Percentiles rank a stretch among this genome's conserved stretches.
phyloP scores from a whole-genome alignment of 768 basidiomycete genomes.

The Pulveroboletus sp. region DNA sequence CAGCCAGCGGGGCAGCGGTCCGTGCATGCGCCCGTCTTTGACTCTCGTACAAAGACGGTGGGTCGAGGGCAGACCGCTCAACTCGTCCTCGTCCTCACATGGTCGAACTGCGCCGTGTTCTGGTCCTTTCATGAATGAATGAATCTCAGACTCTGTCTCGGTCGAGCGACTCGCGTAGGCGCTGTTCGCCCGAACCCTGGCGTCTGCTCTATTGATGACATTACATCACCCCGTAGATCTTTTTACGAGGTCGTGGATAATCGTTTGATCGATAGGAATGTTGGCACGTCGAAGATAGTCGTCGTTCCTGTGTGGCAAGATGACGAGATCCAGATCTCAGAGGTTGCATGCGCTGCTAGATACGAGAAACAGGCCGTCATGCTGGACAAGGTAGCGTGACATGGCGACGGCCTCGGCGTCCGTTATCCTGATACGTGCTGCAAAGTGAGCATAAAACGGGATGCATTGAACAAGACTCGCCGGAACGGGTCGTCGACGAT shows the following conservation, averaged over 20 bases:
- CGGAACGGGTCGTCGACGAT: constrained; percentile 88
- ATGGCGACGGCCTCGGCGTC: constrained; percentile 94
- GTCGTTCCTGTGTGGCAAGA: constrained; percentile 43
- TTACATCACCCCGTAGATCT: no score
- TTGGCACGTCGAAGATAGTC: constrained; percentile 41
- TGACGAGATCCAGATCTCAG: constrained; percentile 42
- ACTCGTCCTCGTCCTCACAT: no score
- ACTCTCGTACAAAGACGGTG: no score
- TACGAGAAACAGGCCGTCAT: constrained; percentile 92
- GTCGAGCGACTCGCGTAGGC: no score
- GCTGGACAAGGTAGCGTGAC: constrained; percentile 86
- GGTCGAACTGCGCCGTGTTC: no score
- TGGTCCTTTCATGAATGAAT: no score
- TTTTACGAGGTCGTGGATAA: constrained; percentile 37
- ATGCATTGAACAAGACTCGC: constrained; percentile 33
- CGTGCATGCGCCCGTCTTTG: no score
- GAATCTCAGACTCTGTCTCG: no score
- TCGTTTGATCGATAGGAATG: constrained; percentile 39
- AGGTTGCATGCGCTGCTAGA: constrained; percentile 92
- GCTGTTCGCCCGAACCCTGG: constrained; percentile 1
- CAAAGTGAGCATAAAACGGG: neutral
- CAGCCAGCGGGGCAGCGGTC: no score
- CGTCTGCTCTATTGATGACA: constrained; percentile 9
- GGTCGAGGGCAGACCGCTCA: no score
- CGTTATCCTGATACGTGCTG: constrained; percentile 57